Base-by-base conservation (phyloP, 768 basidiomycete species). In the Sistotremastrum niveocremeum region DNA sequence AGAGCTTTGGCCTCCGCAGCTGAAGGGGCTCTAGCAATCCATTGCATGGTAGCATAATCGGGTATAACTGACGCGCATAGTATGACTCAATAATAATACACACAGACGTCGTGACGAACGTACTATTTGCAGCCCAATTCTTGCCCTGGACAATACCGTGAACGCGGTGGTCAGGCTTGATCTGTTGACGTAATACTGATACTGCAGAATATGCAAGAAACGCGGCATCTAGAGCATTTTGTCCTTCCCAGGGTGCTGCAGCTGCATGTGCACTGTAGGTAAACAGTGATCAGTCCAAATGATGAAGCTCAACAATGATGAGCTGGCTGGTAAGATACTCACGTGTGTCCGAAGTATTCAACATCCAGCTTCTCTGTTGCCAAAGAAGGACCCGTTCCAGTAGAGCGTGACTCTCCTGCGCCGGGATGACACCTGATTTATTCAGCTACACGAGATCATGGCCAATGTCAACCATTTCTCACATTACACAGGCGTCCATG, bases 201-300 rank as follows among this genome's bases (percentile, higher is more conserved):
- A 91, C 77, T 45, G 79, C 83, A 42, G 73, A 81, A 57, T 91
- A 90, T 3, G 83, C 81, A 3, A 87, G 68, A 4, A 89, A 81
- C n/a, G 85, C 86, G 1, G 89, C 89, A 56, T 93, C 88, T 8
- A 89, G 62, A 1, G 87, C 80, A 51, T 90, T 89, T 49, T 68
- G 70, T 2, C 85, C 87, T 59, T 88, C 82, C 86, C 87, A 89
- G 28, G 86, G 87, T 20, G 79, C 81, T 30, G 83, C 65, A 1
- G 77, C 78, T 3, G 84, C 84, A 56, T 86, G 85, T 3, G 85
- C 83, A 7, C 83, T 86, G 46, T 1, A 7, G n/a, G 33, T 7
- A 12, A 45, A 28, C 7, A 46, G 34, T 39, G 10, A 45, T 29
- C 28, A 6, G 20, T 7, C 28, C 31, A 4, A 40, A 44, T 36